These are phyloP conservation scores for Nidula microcarpa DNA, from an alignment of 768 basidiomycete genomes.

Conservation along the genomic window DNA sequence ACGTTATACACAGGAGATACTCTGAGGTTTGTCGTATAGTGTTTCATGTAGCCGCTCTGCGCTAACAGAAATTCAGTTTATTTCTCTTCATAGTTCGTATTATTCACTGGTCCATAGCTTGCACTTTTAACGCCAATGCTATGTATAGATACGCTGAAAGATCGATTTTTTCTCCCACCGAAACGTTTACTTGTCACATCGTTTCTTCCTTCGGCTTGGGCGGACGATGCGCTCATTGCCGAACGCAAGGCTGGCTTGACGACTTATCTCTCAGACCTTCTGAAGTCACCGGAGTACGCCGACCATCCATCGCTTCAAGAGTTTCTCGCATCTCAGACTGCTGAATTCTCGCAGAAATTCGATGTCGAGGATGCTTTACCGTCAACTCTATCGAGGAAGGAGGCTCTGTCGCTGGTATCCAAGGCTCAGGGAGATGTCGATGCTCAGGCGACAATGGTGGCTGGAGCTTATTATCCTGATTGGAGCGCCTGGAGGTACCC, in stretches of 20 bases:
- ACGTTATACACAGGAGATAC: constrained; percentile 30
- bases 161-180: constrained; percentile 41
- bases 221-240: constrained; percentile 46
- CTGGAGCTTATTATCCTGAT: constrained; percentile 47
- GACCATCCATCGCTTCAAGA: constrained; percentile 26
- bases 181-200: constrained; percentile 47
- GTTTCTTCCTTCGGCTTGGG: constrained; percentile 50
- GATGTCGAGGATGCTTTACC: constrained; percentile 44
- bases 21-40: constrained; percentile 33
- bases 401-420: constrained; percentile 18
- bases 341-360: constrained; percentile 20
- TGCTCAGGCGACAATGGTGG: constrained; percentile 26
- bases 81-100: constrained; percentile 29
- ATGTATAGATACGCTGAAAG: constrained; percentile 26
- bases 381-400: constrained; percentile 39
- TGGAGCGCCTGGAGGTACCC: constrained; percentile 46
- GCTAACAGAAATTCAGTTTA: constrained; percentile 16
- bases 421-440: constrained; percentile 11
- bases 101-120: neutral
- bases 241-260: constrained; percentile 48
- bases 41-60: neutral
- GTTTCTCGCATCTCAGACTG: constrained; percentile 30
- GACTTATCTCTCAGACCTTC: constrained; percentile 35
- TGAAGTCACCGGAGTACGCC: constrained; percentile 29
- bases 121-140: neutral